These are phyloP conservation scores for Ceriops decandra DNA, from an alignment of 345 rosid genomes.

Conservation along the genomic window DNA sequence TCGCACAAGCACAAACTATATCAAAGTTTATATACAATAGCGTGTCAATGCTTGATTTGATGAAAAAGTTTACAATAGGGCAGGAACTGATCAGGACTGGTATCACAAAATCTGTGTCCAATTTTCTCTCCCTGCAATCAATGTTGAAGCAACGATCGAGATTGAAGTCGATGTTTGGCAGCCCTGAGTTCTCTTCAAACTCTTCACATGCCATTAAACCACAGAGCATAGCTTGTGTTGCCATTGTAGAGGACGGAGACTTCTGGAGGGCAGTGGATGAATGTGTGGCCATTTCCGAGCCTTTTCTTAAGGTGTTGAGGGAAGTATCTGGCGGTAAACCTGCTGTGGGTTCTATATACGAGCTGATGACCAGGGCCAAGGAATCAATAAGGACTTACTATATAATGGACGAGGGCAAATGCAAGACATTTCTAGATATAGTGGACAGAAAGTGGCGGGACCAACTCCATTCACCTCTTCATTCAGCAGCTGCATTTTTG, in stretches of 20 bases:
- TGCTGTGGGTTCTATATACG: slow-evolving; percentile 70
- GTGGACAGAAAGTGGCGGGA: slow-evolving; percentile 80
- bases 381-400: slow-evolving; percentile 81
- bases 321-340: slow-evolving; percentile 83
- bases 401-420: slow-evolving; percentile 85
- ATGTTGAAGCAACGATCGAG: slow-evolving; percentile 68
- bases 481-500: slow-evolving; percentile 81
- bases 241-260: slow-evolving; percentile 62
- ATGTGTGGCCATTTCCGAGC: slow-evolving; percentile 83
- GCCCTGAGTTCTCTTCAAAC: slow-evolving; percentile 58
- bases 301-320: slow-evolving; percentile 72
- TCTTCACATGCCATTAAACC: slow-evolving; percentile 55
- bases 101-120: slow-evolving; percentile 64
- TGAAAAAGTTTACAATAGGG: slow-evolving; percentile 70
- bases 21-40: slow-evolving; percentile 70
- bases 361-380: slow-evolving; percentile 78
- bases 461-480: slow-evolving; percentile 77
- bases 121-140: slow-evolving; percentile 65
- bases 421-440: slow-evolving; percentile 67
- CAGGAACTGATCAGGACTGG: slow-evolving; percentile 73
- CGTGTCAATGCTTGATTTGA: slow-evolving; percentile 58
- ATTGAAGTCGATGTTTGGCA: slow-evolving; percentile 68
- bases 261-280: slow-evolving; percentile 86
- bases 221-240: slow-evolving; percentile 49
- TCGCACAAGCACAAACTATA: slow-evolving; percentile 63